Conservation (phyloP, 129 eudicot species). For the Silybum marianum region DNA sequence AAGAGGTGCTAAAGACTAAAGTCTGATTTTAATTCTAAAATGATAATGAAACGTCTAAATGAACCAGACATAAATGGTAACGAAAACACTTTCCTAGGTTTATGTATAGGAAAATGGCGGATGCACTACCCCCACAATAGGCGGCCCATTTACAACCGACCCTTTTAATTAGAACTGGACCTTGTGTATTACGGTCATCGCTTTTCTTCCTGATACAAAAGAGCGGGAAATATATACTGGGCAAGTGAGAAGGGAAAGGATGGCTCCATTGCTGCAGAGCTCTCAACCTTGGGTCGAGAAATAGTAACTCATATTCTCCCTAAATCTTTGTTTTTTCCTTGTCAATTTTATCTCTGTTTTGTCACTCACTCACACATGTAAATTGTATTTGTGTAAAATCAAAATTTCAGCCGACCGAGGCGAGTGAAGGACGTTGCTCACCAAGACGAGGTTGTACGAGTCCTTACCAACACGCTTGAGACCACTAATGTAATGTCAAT, state of each 20-base stretch:
- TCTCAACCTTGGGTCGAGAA: slow-evolving; percentile 99
- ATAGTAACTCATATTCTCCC: slow-evolving; percentile 51
- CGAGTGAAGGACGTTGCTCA: slow-evolving; percentile 98
- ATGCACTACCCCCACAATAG: no score
- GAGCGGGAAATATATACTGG: slow-evolving; percentile 21
- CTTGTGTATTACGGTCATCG: neutral
- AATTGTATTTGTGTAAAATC: neutral
- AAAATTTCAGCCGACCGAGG: slow-evolving; percentile 79
- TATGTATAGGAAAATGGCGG: no score
- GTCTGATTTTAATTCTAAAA: no score
- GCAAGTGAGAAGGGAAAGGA: slow-evolving; percentile 22
- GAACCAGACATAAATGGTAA: no score
- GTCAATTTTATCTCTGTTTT: neutral
- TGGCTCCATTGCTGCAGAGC: slow-evolving; percentile 94
- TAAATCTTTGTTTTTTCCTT: neutral
- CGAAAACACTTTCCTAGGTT: no score
- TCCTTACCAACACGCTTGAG: slow-evolving; percentile 94
- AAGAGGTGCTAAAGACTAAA: no score
- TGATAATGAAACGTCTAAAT: no score
- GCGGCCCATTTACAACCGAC: no score
- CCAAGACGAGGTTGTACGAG: slow-evolving; percentile 96
- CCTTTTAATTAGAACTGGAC: neutral
- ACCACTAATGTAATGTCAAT: slow-evolving; percentile 62
- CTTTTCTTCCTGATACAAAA: slow-evolving; percentile 13
- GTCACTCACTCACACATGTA: slow-evolving; percentile 5